A percentile compares a stretch with the other conserved stretches of the same genome.
Conservation (phyloP, 1,284 basidiomycete genomes). For the Xanthoconium separans region DNA sequence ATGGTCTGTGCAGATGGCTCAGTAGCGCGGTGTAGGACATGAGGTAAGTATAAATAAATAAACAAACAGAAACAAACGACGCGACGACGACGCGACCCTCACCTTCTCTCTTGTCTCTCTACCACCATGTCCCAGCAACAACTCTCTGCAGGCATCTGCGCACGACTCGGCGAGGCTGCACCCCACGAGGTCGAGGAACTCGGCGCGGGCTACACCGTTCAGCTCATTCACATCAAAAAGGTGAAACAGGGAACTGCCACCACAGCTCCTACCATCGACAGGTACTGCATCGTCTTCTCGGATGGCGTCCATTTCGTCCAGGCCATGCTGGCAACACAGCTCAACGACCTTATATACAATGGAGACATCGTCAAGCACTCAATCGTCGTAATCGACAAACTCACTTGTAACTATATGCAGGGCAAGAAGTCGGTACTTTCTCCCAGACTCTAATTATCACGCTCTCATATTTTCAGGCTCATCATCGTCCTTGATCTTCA, state of each 20-base stretch:
- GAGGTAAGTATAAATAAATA: neutral
- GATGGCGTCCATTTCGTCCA: conserved; percentile 86
- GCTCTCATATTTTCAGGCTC: conserved; percentile 51
- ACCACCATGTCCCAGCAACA: conserved; percentile 34
- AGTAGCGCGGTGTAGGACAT: conserved; percentile 54
- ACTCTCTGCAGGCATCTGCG: conserved; percentile 57
- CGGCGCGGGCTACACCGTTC: conserved; percentile 63
- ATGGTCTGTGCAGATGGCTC: conserved; percentile 52
- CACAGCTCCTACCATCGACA: conserved; percentile 43
- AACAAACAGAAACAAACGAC: conserved; percentile 24
- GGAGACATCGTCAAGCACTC: conserved; percentile 72
- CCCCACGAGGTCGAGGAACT: conserved; percentile 53
- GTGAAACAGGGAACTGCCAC: conserved; percentile 48
- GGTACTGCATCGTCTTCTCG: conserved; percentile 73
- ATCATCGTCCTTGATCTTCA: conserved; percentile 83
- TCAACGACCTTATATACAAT: conserved; percentile 76
- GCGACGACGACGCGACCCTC: neutral
- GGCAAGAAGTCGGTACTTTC: conserved; percentile 65
- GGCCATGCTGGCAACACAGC: conserved; percentile 93
- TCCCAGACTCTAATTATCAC: neutral
- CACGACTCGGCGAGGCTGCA: conserved; percentile 46
- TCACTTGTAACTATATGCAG: conserved; percentile 85
- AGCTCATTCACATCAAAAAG: conserved; percentile 82
- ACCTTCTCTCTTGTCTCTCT: neutral
- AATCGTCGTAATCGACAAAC: conserved; percentile 73